A percentile compares a stretch with the other conserved stretches of the same genome.
These are phyloP conservation scores for Borovskyia barvae DNA, from an alignment of 208 protist species.

Conservation along the genomic window DNA sequence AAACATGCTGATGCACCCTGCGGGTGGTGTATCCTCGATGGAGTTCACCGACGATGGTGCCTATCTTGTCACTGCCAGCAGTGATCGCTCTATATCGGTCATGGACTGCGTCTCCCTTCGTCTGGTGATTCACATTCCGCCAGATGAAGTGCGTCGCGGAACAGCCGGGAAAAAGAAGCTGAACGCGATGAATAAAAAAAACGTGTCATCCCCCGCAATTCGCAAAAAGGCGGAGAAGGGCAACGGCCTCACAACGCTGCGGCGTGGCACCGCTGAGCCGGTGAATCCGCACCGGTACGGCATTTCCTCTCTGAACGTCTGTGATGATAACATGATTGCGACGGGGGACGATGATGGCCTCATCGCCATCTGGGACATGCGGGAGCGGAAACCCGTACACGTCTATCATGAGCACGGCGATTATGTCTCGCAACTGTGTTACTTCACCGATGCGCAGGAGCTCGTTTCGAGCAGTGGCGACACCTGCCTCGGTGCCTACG, in stretches of 20 bases:
- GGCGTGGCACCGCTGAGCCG: neutral
- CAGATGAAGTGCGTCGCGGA: slow-evolving; percentile 17
- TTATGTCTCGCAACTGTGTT: slow-evolving; percentile 87
- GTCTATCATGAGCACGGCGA: slow-evolving; percentile 89
- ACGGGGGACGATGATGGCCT: slow-evolving; percentile 89
- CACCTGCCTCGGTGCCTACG: slow-evolving; percentile 83
- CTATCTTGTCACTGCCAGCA: slow-evolving; percentile 79
- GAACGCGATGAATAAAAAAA: slow-evolving; percentile 42
- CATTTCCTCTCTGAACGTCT: slow-evolving; percentile 83
- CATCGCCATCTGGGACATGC: slow-evolving; percentile 89
- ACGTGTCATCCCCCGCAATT: slow-evolving; percentile 5
- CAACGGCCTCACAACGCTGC: slow-evolving; percentile 21
- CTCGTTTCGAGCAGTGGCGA: slow-evolving; percentile 86
- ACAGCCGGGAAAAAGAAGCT: slow-evolving; percentile 29
- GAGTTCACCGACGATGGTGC: slow-evolving; percentile 88
- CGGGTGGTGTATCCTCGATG: slow-evolving; percentile 63
- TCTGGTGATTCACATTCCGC: slow-evolving; percentile 71
- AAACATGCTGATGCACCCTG: slow-evolving; percentile 84
- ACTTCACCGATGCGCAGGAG: slow-evolving; percentile 84
- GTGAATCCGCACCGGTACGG: slow-evolving; percentile 87
- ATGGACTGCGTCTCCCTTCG: slow-evolving; percentile 76
- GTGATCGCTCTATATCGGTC: slow-evolving; percentile 79
- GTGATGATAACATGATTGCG: slow-evolving; percentile 78
- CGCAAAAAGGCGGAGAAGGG: slow-evolving; percentile 10
- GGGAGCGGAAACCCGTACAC: slow-evolving; percentile 52